phyloP scores from a whole-genome alignment of 1,284 basidiomycete species.

The Ceratobasidium sp. region DNA sequence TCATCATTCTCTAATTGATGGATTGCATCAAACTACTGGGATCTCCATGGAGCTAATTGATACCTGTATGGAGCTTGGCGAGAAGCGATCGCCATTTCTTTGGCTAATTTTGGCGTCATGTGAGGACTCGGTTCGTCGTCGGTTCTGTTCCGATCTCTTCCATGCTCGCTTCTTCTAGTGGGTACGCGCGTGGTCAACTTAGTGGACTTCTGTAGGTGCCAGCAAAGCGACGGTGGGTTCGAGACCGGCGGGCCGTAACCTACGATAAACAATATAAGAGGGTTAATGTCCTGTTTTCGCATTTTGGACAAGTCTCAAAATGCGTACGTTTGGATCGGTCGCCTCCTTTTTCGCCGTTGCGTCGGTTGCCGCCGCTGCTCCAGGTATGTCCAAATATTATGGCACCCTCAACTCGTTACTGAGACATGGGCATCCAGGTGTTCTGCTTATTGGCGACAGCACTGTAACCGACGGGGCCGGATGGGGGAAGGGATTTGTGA shows the following conservation, averaged over 20 bases:
- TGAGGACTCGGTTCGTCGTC: background rate
- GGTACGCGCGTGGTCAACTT: background rate
- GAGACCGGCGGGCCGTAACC: slow-evolving; percentile 9
- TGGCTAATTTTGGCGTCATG: slow-evolving; percentile 1
- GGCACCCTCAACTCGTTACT: background rate
- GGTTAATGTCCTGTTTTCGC: background rate
- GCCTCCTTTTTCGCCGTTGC: slow-evolving; percentile 5
- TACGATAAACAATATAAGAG: slow-evolving; percentile 1
- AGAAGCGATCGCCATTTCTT: slow-evolving; percentile 15
- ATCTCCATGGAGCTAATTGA: background rate
- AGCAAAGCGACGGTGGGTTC: background rate
- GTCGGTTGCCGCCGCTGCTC: slow-evolving; percentile 22
- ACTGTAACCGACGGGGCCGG: slow-evolving; percentile 32
- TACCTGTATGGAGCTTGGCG: slow-evolving; percentile 16
- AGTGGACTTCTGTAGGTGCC: slow-evolving; percentile 3
- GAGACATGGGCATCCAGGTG: background rate
- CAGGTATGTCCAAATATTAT: background rate
- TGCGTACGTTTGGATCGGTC: background rate
- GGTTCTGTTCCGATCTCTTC: background rate
- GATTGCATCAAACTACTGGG: background rate
- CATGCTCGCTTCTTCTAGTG: background rate
- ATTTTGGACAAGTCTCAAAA: background rate
- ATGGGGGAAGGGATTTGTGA: slow-evolving; percentile 33
- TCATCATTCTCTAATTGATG: background rate
- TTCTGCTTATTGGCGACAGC: slow-evolving; percentile 31